Conservation (phyloP, 495 filamentous ascomycete genomes). For the Penicillium ucsense region DNA sequence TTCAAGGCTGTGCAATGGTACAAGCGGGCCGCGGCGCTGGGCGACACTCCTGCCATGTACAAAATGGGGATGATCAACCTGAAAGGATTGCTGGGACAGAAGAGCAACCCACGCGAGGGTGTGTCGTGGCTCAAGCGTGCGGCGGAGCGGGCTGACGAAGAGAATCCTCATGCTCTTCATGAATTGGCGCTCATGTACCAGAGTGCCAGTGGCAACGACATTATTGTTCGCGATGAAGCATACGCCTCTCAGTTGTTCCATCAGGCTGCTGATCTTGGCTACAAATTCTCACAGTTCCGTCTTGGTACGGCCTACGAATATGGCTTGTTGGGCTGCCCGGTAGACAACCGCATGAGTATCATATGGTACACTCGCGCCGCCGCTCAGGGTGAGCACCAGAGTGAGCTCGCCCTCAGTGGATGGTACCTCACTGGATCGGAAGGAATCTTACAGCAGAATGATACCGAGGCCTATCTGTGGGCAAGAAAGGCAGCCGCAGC, state of each 20-base stretch:
- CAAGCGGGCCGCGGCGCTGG: conserved; percentile 78
- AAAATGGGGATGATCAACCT: conserved; percentile 94
- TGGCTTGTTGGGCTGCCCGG: conserved; percentile 67
- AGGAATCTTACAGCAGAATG: conserved; percentile 80
- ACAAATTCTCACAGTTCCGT: conserved; percentile 90
- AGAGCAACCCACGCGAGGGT: conserved; percentile 73
- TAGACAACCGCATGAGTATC: conserved; percentile 76
- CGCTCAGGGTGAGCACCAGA: conserved; percentile 89
- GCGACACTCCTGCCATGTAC: conserved; percentile 92
- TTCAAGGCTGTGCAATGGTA: conserved; percentile 97
- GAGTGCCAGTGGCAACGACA: conserved; percentile 53
- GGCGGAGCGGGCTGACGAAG: conserved; percentile 74
- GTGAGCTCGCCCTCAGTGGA: conserved; percentile 81
- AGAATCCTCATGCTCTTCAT: conserved; percentile 93
- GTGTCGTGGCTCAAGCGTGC: conserved; percentile 88
- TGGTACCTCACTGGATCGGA: conserved; percentile 95
- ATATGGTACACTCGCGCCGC: conserved; percentile 90
- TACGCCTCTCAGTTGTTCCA: conserved; percentile 74
- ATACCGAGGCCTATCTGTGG: conserved; percentile 96
- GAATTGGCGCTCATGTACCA: conserved; percentile 85
- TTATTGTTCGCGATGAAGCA: conserved; percentile 66
- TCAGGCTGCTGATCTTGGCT: conserved; percentile 81
- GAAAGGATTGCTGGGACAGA: conserved; percentile 88
- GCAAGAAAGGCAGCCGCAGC: conserved; percentile 82
- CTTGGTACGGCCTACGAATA: conserved; percentile 86